phyloP scores from a whole-genome alignment of 192 early-diverging fungal species.

The Coemansia sp. region DNA sequence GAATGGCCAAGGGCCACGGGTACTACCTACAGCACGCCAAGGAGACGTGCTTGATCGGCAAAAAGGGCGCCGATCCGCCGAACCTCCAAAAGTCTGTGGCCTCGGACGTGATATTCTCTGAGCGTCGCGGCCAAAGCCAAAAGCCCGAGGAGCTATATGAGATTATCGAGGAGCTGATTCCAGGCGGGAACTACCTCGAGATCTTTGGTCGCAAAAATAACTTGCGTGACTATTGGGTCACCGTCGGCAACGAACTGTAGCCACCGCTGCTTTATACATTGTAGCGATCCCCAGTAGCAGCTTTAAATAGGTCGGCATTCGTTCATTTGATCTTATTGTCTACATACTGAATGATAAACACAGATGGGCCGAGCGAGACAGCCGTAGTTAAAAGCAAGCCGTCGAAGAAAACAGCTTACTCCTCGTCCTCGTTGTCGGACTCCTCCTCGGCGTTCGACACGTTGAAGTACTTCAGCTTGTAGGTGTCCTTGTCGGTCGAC shows the following conservation, averaged over 20 bases:
- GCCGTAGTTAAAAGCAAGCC: constrained; percentile 1
- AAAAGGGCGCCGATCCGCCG: constrained; percentile 76
- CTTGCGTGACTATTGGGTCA: constrained; percentile 93
- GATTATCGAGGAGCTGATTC: constrained; percentile 89
- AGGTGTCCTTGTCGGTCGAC: constrained; percentile 78
- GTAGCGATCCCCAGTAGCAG: not conserved
- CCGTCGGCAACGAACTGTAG: constrained; percentile 93
- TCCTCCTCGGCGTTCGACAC: constrained; percentile 43
- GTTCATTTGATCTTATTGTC: too few relatives aligned
- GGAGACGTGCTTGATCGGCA: constrained; percentile 94
- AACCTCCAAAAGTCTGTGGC: constrained; percentile 65
- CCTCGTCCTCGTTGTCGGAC: constrained; percentile 36
- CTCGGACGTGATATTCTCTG: constrained; percentile 90
- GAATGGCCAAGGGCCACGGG: constrained; percentile 96
- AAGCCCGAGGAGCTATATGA: constrained; percentile 96
- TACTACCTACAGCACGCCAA: constrained; percentile 97
- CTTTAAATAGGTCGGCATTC: too few relatives aligned
- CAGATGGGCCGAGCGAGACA: not conserved
- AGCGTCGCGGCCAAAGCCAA: constrained; percentile 91
- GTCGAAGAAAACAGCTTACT: constrained; percentile 17
- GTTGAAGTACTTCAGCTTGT: constrained; percentile 90
- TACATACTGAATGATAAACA: not conserved
- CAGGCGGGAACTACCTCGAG: constrained; percentile 86
- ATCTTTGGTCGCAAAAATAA: constrained; percentile 97
- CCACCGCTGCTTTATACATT: not conserved